phyloP scores from a whole-genome alignment of 2,329 filamentous ascomycete species.

The Penicillium sp. region DNA sequence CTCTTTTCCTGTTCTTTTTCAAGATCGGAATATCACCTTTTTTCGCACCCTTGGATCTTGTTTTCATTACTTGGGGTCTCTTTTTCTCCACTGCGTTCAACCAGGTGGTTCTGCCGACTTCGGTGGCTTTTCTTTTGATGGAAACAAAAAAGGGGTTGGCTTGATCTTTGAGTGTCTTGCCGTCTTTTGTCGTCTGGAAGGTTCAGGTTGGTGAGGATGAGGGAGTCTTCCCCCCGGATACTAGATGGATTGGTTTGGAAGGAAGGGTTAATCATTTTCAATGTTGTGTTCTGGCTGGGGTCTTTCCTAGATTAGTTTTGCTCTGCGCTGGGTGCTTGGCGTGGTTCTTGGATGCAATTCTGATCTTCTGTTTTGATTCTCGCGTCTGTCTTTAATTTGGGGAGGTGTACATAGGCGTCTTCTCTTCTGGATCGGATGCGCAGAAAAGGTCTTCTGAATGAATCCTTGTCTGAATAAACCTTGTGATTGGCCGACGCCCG shows the following conservation, averaged over 20 bases:
- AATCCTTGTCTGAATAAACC: not conserved
- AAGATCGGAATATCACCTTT: constrained; percentile 34
- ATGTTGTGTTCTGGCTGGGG: constrained; percentile 16
- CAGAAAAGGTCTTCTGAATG: constrained; percentile 8
- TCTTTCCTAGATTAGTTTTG: constrained; percentile 28
- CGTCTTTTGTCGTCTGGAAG: constrained; percentile 17
- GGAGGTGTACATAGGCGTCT: constrained; percentile 21
- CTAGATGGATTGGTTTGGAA: constrained; percentile 19
- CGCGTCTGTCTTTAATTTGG: constrained; percentile 6
- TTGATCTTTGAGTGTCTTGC: constrained; percentile 12
- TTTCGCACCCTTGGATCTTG: constrained; percentile 23
- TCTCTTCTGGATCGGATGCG: constrained; percentile 15
- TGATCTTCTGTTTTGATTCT: constrained; percentile 19
- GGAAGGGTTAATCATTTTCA: constrained; percentile 25
- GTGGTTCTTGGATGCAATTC: constrained; percentile 26
- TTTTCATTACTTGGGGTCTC: constrained; percentile 19
- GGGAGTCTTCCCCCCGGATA: constrained; percentile 13
- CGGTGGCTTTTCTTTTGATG: constrained; percentile 5
- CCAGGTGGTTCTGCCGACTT: constrained; percentile 6
- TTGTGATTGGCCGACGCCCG: not conserved
- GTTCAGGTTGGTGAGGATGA: constrained; percentile 8
- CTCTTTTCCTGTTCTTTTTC: constrained; percentile 30
- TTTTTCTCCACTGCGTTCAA: constrained; percentile 1
- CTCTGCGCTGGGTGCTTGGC: constrained; percentile 27
- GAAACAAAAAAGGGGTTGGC: constrained; percentile 14